Evolutionary conservation across 2,329 filamentous ascomycete genomes (phyloP).

Genomic region (Botrytis byssoidea): DNA sequence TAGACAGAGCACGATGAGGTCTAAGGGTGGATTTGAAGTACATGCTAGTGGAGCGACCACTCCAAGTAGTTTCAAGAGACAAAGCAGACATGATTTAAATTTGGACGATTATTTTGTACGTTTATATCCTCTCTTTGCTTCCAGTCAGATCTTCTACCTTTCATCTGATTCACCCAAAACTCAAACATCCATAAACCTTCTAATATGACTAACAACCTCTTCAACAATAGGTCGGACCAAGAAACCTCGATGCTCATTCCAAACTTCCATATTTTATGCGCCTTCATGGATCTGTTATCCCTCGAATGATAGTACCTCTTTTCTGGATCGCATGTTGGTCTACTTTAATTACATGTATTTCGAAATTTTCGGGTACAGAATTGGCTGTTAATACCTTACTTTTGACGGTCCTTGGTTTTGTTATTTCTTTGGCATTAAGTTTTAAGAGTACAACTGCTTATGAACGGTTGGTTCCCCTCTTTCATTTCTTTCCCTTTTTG

Average conservation of each 20-base stretch:
- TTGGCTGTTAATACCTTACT: conserved; percentile 64
- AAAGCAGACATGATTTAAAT: conserved; percentile 22
- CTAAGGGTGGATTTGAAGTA: conserved; percentile 7
- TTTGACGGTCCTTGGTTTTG: conserved; percentile 76
- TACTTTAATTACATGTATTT: conserved; percentile 61
- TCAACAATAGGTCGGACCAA: conserved; percentile 50
- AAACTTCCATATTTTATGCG: conserved; percentile 75
- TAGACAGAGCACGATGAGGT: conserved; percentile 18
- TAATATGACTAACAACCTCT: conserved; percentile 4
- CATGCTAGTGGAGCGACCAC: conserved; percentile 15
- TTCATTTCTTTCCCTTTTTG: no score
- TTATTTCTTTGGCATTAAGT: conserved; percentile 74
- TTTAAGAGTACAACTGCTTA: conserved; percentile 78
- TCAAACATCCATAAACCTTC: background rate
- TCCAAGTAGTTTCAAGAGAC: conserved; percentile 19
- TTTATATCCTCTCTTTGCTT: conserved; percentile 1
- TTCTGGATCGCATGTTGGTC: conserved; percentile 63
- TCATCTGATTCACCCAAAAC: background rate
- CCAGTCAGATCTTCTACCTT: background rate
- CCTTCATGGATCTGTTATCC: conserved; percentile 72
- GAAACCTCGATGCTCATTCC: conserved; percentile 69
- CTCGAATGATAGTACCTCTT: conserved; percentile 71
- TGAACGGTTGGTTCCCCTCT: conserved; percentile 49
- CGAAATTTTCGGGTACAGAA: conserved; percentile 33
- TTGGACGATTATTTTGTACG: conserved; percentile 36